These are phyloP conservation scores for Canavalia gladiata DNA, from an alignment of 306 rosid species.

Conservation along the genomic window DNA sequence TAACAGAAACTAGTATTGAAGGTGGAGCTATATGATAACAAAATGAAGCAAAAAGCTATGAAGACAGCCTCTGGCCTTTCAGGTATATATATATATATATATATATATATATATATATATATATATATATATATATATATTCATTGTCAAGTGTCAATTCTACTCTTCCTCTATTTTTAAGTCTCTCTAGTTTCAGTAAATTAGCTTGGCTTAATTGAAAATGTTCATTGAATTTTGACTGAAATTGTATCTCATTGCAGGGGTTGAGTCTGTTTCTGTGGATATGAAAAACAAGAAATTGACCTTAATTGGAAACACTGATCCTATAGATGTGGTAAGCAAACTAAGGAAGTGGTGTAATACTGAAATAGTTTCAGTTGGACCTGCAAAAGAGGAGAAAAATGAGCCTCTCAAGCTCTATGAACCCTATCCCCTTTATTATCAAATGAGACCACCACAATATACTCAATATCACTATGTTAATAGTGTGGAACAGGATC, in stretches of 20 bases:
- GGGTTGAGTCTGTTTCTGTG: slow-evolving; percentile 63
- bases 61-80: slow-evolving; percentile 59
- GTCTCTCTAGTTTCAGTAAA: too few species aligned
- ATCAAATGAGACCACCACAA: slow-evolving; percentile 8
- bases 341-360: slow-evolving; percentile 58
- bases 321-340: slow-evolving; percentile 57
- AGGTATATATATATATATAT: slow-evolving; percentile 48
- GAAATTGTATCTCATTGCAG: slow-evolving; percentile 2
- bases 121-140: neutral
- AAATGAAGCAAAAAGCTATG: slow-evolving; percentile 65
- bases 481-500: slow-evolving; percentile 56
- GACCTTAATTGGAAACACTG: slow-evolving; percentile 65
- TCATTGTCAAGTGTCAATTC: too few species aligned
- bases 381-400: slow-evolving; percentile 63
- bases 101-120: slow-evolving; percentile 27
- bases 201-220: neutral
- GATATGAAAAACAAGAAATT: slow-evolving; percentile 66
- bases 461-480: slow-evolving; percentile 7
- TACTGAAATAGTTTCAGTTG: slow-evolving; percentile 60
- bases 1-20: slow-evolving; percentile 67
- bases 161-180: too few species aligned
- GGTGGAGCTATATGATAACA: slow-evolving; percentile 55
- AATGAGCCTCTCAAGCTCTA: slow-evolving; percentile 41
- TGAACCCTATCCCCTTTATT: slow-evolving; percentile 4
- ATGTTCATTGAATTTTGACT: neutral